Percentiles rank a stretch among this genome's conserved stretches.
Evolutionary conservation across 2,329 filamentous ascomycete species (phyloP).

Genomic region (Pyrenochaeta sp.): DNA sequence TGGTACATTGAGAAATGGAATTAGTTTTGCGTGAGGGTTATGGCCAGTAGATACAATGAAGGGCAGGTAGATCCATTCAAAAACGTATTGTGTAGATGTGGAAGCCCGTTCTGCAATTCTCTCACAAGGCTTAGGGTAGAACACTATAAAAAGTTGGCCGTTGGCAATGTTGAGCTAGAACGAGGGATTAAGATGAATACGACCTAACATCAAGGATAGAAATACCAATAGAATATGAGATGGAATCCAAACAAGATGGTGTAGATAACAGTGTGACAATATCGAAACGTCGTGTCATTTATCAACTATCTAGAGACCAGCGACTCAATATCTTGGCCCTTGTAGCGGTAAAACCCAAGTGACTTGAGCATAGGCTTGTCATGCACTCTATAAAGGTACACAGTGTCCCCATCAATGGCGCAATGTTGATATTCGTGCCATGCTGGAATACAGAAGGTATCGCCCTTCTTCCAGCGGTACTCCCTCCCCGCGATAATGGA

Average conservation of each 20-base stretch:
- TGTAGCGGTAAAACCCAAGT: constrained; percentile 60
- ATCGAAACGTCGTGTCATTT: neutral
- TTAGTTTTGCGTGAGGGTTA: constrained; percentile 4
- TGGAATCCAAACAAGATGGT: too few relatives aligned
- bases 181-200: too few relatives aligned
- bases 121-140: too few relatives aligned
- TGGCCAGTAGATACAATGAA: neutral
- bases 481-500: constrained; percentile 51
- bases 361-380: constrained; percentile 64
- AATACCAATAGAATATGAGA: too few relatives aligned
- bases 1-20: constrained; percentile 25
- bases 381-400: constrained; percentile 64
- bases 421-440: constrained; percentile 63
- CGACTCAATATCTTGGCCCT: constrained; percentile 52
- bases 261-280: too few relatives aligned
- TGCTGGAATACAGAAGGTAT: constrained; percentile 64
- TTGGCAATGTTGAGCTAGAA: too few relatives aligned
- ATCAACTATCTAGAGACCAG: constrained; percentile 37
- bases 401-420: constrained; percentile 42
- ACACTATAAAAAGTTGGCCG: too few relatives aligned
- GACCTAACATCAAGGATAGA: too few relatives aligned
- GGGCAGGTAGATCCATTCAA: neutral
- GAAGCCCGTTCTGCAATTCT: too few relatives aligned
- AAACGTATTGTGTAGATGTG: too few relatives aligned
- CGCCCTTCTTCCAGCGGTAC: constrained; percentile 58